Percentiles rank a stretch among this genome's conserved stretches.
Conservation (phyloP, 805 yeast genomes). For the Pichia gijzeniarum region DNA sequence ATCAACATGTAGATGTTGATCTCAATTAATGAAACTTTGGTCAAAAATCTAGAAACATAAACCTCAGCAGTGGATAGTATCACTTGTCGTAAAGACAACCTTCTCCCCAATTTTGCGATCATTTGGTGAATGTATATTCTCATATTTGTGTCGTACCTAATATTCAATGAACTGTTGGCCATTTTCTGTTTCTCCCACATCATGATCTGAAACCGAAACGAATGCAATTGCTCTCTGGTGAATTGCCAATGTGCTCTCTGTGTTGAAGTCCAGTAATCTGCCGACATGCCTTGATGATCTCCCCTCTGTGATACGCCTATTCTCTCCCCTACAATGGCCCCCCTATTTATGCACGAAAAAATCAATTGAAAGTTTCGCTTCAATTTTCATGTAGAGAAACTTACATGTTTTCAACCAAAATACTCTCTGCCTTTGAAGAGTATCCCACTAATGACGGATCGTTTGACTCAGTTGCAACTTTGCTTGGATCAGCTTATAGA, state of each 20-base stretch:
- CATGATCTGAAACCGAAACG: constrained; percentile 2
- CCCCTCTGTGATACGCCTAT: too few species aligned
- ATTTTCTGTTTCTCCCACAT: constrained; percentile 22
- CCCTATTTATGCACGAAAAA: too few species aligned
- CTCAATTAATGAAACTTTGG: constrained; percentile 68
- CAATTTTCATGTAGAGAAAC: too few species aligned
- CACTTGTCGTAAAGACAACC: constrained; percentile 71
- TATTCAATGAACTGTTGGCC: constrained; percentile 1
- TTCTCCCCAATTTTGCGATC: constrained; percentile 69
- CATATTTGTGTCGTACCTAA: constrained; percentile 51
- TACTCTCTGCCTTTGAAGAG: too few species aligned
- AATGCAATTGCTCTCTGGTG: constrained; percentile 49
- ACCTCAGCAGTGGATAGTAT: constrained; percentile 87
- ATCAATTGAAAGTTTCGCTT: too few species aligned
- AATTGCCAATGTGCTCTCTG: constrained; percentile 81
- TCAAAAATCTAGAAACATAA: constrained; percentile 70
- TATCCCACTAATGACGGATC: constrained; percentile 64
- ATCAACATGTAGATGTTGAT: constrained; percentile 74
- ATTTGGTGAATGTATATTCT: constrained; percentile 75
- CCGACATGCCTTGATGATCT: constrained; percentile 49
- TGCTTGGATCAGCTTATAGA: constrained; percentile 80
- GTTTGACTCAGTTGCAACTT: constrained; percentile 83
- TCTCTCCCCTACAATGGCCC: too few species aligned
- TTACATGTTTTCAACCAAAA: too few species aligned
- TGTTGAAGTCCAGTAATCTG: constrained; percentile 82